Conservation (phyloP, 2,329 filamentous ascomycete species). For the Trematosphaeria pertusa region DNA sequence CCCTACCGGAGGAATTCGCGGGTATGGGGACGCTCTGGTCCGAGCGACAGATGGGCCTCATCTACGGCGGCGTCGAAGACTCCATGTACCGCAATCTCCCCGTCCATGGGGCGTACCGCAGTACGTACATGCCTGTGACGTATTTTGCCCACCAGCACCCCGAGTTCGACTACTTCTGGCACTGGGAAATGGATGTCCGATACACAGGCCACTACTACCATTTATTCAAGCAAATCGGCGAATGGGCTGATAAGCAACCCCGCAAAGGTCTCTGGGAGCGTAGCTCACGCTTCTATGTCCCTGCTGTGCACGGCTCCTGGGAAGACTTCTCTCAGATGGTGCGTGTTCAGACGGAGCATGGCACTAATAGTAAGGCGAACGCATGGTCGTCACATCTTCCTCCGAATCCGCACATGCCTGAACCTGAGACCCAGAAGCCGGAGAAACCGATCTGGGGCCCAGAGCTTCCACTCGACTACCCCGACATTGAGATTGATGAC, state of each 20-base stretch:
- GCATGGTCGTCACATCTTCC: conserved; percentile 51
- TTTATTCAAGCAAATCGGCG: conserved; percentile 70
- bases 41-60: conserved; percentile 61
- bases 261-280: conserved; percentile 80
- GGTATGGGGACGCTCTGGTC: conserved; percentile 62
- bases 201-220: conserved; percentile 92
- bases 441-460: conserved; percentile 60
- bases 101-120: conserved; percentile 72
- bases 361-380: conserved; percentile 54
- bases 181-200: conserved; percentile 93
- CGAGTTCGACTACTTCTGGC: conserved; percentile 91
- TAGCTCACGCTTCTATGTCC: conserved; percentile 78
- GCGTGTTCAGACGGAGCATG: conserved; percentile 65
- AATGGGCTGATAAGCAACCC: conserved; percentile 72
- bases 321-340: conserved; percentile 74
- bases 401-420: conserved; percentile 52
- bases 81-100: conserved; percentile 65
- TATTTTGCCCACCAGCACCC: conserved; percentile 88
- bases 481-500: conserved; percentile 60
- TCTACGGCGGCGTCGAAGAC: conserved; percentile 60
- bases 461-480: conserved; percentile 50
- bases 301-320: conserved; percentile 72
- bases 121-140: conserved; percentile 92
- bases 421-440: conserved; percentile 45
- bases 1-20: conserved; percentile 57